Percentiles rank a stretch among this genome's conserved stretches.
phyloP scores from a whole-genome alignment of 2,329 filamentous ascomycete genomes.

The Alternaria atra region DNA sequence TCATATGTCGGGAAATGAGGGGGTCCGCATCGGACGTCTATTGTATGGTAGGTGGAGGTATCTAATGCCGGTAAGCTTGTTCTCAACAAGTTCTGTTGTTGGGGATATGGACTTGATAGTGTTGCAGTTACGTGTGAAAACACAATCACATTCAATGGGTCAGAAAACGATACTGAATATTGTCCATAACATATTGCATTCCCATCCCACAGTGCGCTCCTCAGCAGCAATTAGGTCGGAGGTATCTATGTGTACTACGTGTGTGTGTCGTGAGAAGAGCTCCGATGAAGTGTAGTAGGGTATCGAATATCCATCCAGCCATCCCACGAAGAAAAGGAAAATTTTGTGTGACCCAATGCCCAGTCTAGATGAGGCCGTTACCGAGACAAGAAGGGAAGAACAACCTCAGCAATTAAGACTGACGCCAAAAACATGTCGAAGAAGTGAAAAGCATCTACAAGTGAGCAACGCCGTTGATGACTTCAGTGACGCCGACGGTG shows the following conservation, averaged over 20 bases:
- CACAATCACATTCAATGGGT: too few relatives aligned
- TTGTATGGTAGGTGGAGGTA: background rate
- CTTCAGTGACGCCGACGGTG: conserved; percentile 36
- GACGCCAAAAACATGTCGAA: conserved; percentile 20
- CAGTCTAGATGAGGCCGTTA: conserved; percentile 31
- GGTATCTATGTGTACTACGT: conserved; percentile 15
- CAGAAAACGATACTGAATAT: background rate
- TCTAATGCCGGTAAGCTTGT: background rate
- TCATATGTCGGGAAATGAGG: background rate
- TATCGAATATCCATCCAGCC: conserved; percentile 33
- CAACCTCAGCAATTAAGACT: conserved; percentile 2
- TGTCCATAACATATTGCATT: conserved; percentile 14
- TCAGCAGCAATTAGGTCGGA: conserved; percentile 5
- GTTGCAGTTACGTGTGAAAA: background rate
- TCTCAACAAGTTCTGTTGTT: background rate
- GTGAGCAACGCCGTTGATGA: conserved; percentile 42
- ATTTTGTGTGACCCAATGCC: conserved; percentile 27
- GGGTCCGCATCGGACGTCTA: background rate
- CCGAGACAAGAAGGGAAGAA: conserved; percentile 17
- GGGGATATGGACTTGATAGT: background rate
- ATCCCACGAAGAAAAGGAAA: conserved; percentile 18
- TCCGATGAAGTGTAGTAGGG: conserved; percentile 31
- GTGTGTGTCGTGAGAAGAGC: conserved; percentile 17
- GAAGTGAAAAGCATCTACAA: conserved; percentile 34
- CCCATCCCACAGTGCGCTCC: conserved; percentile 4